A percentile compares a stretch with the other conserved stretches of the same genome.
These are phyloP conservation scores for Sesbania bispinosa DNA, from an alignment of 306 rosid species.

Conservation along the genomic window DNA sequence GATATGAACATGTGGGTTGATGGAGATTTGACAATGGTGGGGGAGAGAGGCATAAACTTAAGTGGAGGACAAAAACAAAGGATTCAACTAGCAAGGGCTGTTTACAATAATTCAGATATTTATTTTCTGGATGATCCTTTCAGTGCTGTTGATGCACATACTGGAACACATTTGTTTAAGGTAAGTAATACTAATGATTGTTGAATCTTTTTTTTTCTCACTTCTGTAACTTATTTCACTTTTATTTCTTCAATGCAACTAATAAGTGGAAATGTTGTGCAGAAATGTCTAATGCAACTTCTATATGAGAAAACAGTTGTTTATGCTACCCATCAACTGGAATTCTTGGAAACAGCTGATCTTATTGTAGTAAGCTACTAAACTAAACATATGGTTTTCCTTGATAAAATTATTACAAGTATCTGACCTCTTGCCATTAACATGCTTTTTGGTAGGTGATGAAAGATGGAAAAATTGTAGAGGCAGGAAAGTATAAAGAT, in stretches of 20 bases:
- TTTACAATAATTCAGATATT: too few relatives aligned
- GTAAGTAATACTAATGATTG: constrained; percentile 21
- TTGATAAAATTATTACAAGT: too few relatives aligned
- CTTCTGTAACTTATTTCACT: not conserved
- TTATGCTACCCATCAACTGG: constrained; percentile 80
- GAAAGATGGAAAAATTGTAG: constrained; percentile 63
- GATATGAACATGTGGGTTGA: constrained; percentile 66
- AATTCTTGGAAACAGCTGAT: constrained; percentile 74
- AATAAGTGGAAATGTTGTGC: constrained; percentile 27
- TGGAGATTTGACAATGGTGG: constrained; percentile 62
- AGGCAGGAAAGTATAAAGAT: constrained; percentile 63
- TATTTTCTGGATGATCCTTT: too few relatives aligned
- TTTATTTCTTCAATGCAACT: not conserved
- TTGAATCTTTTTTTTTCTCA: not conserved
- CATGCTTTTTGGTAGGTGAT: constrained; percentile 46
- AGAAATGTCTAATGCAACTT: constrained; percentile 75
- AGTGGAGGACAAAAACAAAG: too few relatives aligned
- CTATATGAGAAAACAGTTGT: constrained; percentile 70
- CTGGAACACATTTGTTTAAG: constrained; percentile 74
- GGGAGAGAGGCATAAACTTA: constrained; percentile 82
- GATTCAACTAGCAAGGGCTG: too few relatives aligned
- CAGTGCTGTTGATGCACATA: constrained; percentile 84
- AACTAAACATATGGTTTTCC: too few relatives aligned
- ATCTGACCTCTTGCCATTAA: not conserved
- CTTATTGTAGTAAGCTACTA: constrained; percentile 53